Evolutionary conservation across 768 basidiomycete species (phyloP), one percentile per base, ranked within the genome.

Genomic region (Amanita phalloides): DNA sequence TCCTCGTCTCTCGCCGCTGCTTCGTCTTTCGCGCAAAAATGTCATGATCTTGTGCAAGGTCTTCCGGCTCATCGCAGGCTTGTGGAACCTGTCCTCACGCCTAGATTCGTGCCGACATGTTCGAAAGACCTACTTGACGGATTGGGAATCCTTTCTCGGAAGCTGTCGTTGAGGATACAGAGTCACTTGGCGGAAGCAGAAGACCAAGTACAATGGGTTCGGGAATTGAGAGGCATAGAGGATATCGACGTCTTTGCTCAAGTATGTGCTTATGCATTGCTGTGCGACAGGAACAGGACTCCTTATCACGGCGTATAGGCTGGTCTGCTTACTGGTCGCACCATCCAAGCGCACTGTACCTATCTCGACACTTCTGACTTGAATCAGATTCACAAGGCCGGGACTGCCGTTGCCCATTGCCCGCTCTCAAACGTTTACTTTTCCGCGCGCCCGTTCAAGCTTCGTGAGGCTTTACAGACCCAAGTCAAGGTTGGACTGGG

Each of bases 341-440:
- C 89, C 0, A 64, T 93, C 10, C 88, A 91, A 71, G 91, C 90
- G 0, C 92, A 94, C 63, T 94, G 91, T 67, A 95, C 92, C 1
- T 91, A 85, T 66, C 73, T 92, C 30, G 61, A 68, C n/a, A 49
- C 64, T 0, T 64, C 72, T 0, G 72, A 80, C 32, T 70, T 91
- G 9, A 61, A 67, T 0, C 73, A 71, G 14, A 67, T 93, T 10
- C 68, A 70, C 1, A 55, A 56, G 3, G 63, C 62, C 25, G 78
- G 80, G 13, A 78, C 82, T 1, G 72, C 86, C 1, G 71, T 94
- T 20, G 88, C 91, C 0, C 89, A 91, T 58, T 95, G 92, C 64
- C 92, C 92, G 0, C 71, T 95, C 10, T 92, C 90, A 0, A 94
- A 95, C 61, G 75, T 78, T 2, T 95, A 94, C 66, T 91, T 94